Evolutionary conservation across 179 eudicot species (phyloP).

Genomic region (Pouteria campechiana): DNA sequence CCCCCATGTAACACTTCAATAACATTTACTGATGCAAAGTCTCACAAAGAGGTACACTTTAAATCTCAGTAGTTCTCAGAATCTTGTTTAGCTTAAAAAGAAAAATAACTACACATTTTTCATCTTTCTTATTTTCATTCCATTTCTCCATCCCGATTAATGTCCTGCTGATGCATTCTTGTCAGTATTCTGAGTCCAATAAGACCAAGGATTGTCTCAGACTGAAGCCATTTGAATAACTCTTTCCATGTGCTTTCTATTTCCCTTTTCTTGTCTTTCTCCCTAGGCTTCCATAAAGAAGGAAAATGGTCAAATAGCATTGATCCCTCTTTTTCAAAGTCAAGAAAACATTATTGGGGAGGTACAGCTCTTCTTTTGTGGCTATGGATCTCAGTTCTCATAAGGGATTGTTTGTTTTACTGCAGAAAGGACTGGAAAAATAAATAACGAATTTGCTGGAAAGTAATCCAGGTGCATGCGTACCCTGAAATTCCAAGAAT

Average conservation of each 20-base stretch:
- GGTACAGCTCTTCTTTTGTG: slow-evolving; percentile 24
- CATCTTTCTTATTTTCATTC: background rate
- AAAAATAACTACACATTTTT: background rate
- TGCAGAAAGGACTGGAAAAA: too few species aligned
- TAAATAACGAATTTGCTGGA: too few species aligned
- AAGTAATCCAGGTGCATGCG: too few species aligned
- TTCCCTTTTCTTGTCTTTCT: background rate
- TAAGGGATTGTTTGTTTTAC: too few species aligned
- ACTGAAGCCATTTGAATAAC: background rate
- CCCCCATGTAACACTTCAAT: slow-evolving; percentile 68
- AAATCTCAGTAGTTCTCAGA: background rate
- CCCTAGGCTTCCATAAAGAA: slow-evolving; percentile 74
- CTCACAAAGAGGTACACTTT: slow-evolving; percentile 65
- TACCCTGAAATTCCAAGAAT: too few species aligned
- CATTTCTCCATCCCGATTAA: background rate
- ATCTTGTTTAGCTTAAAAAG: background rate
- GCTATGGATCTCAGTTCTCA: background rate
- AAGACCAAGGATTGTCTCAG: background rate
- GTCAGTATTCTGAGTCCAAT: background rate
- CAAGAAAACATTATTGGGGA: slow-evolving; percentile 85
- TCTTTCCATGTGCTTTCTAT: background rate
- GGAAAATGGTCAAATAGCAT: slow-evolving; percentile 79
- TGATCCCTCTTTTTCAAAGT: slow-evolving; percentile 88
- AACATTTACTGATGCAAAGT: slow-evolving; percentile 65
- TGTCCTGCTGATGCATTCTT: background rate